Conservation (phyloP, 2,329 filamentous ascomycete genomes). For the Colletotrichum truncatum region DNA sequence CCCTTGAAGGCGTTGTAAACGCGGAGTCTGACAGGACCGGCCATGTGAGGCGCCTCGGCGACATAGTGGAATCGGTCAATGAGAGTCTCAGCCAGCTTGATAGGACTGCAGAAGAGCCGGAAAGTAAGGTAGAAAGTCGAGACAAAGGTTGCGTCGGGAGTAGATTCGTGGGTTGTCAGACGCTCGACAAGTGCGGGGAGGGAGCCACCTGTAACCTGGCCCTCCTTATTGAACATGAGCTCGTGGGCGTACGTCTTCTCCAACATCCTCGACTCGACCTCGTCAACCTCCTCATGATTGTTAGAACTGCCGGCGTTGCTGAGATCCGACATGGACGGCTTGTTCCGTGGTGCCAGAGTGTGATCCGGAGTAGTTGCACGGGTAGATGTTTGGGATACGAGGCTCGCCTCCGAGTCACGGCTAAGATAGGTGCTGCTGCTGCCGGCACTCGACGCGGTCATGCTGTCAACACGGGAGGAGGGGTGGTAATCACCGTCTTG, state of each 20-base stretch:
- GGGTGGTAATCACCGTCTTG: conserved; percentile 61
- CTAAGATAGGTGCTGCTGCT: conserved; percentile 83
- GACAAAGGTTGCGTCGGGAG: conserved; percentile 90
- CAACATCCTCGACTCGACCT: conserved; percentile 85
- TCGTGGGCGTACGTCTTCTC: conserved; percentile 93
- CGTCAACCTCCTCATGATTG: conserved; percentile 78
- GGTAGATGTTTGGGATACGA: conserved; percentile 84
- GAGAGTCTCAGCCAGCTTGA: conserved; percentile 81
- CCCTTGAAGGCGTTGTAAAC: conserved; percentile 98
- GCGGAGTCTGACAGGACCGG: conserved; percentile 83
- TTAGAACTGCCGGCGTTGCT: conserved; percentile 71
- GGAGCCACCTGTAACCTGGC: conserved; percentile 92
- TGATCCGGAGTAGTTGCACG: conserved; percentile 87
- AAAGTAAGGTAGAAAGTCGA: conserved; percentile 98
- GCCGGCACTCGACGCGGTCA: conserved; percentile 79
- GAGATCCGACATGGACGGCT: conserved; percentile 73
- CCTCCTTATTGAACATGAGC: conserved; percentile 92
- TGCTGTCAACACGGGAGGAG: conserved; percentile 71
- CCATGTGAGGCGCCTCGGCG: conserved; percentile 76
- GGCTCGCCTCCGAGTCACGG: conserved; percentile 83
- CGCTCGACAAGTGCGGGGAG: conserved; percentile 92
- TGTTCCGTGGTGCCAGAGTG: conserved; percentile 60
- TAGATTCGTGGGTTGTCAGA: conserved; percentile 90
- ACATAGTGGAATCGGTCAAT: conserved; percentile 94
- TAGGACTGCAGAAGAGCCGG: conserved; percentile 86